A percentile compares a stretch with the other conserved stretches of the same genome.
Evolutionary conservation across 192 early-diverging fungal genomes (phyloP).

Genomic region (Coemansia sp.): DNA sequence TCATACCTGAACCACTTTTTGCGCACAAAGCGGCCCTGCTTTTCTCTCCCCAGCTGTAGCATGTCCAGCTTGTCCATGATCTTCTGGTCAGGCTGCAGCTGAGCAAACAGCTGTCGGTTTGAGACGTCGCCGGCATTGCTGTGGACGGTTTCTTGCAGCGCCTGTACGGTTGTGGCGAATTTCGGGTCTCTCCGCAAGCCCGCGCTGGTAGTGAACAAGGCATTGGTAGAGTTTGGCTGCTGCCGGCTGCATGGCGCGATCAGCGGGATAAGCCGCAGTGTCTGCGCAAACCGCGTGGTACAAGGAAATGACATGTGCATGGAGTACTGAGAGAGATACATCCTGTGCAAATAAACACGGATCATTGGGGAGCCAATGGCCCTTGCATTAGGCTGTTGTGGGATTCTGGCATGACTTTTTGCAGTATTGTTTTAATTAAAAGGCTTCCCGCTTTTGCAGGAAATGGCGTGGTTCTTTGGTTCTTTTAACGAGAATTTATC

Average conservation of each 20-base stretch:
- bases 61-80: constrained; percentile 46
- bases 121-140: constrained; percentile 15
- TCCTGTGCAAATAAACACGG: neutral
- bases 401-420: constrained; percentile 1
- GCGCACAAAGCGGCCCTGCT: constrained; percentile 43
- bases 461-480: neutral
- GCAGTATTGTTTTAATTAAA: constrained; percentile 6
- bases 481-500: neutral
- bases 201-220: no score
- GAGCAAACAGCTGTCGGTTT: constrained; percentile 46
- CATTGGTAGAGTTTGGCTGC: neutral
- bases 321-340: no score
- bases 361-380: constrained; percentile 1
- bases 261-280: neutral
- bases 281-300: neutral
- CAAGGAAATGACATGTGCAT: neutral
- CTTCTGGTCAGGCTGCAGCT: constrained; percentile 27
- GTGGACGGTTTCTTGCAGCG: constrained; percentile 22
- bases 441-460: neutral
- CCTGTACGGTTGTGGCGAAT: constrained; percentile 28
- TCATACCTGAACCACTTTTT: constrained; percentile 46
- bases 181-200: neutral
- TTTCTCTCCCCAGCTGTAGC: constrained; percentile 39
- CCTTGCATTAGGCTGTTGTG: constrained; percentile 2
- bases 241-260: constrained; percentile 4